A percentile compares a stretch with the other conserved stretches of the same genome.
These are phyloP conservation scores for Cladosporium sp. DNA, from an alignment of 2,329 filamentous ascomycete genomes.

Conservation along the genomic window DNA sequence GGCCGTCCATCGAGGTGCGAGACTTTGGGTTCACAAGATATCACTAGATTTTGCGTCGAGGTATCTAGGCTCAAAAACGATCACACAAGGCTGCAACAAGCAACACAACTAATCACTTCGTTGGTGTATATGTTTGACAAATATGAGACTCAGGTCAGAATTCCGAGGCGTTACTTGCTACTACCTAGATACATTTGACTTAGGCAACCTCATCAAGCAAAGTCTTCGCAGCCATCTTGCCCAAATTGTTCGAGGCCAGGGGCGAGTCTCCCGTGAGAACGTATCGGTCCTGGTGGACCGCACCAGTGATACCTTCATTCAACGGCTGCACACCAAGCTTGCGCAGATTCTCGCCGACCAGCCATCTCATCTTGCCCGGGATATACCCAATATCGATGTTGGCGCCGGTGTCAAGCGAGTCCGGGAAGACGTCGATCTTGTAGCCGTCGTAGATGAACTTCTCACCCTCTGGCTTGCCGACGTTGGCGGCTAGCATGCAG, in stretches of 20 bases:
- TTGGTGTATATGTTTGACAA: constrained; percentile 13
- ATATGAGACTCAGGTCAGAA: not conserved
- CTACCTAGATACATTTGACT: not conserved
- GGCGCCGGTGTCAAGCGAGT: constrained; percentile 17
- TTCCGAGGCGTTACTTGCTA: too few species aligned
- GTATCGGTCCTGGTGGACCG: constrained; percentile 18
- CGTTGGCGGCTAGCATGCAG: constrained; percentile 17
- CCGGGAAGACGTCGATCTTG: constrained; percentile 19
- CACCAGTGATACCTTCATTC: constrained; percentile 18
- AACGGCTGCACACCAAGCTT: constrained; percentile 17
- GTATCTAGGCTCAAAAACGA: too few species aligned
- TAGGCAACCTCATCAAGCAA: constrained; percentile 17
- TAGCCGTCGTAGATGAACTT: constrained; percentile 20
- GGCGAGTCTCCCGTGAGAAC: constrained; percentile 21
- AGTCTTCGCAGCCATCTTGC: constrained; percentile 17
- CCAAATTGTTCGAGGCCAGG: constrained; percentile 19
- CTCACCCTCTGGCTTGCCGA: constrained; percentile 15
- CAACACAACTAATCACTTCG: too few species aligned
- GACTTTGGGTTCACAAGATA: too few species aligned
- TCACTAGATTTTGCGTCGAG: too few species aligned
- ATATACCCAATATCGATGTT: constrained; percentile 23
- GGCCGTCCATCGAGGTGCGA: too few species aligned
- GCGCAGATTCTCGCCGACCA: constrained; percentile 19
- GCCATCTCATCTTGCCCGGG: constrained; percentile 21
- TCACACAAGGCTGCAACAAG: too few species aligned